Percentiles rank a stretch among this genome's conserved stretches.
Conservation (phyloP, 305 asterid species). For the Coffea humblotiana region DNA sequence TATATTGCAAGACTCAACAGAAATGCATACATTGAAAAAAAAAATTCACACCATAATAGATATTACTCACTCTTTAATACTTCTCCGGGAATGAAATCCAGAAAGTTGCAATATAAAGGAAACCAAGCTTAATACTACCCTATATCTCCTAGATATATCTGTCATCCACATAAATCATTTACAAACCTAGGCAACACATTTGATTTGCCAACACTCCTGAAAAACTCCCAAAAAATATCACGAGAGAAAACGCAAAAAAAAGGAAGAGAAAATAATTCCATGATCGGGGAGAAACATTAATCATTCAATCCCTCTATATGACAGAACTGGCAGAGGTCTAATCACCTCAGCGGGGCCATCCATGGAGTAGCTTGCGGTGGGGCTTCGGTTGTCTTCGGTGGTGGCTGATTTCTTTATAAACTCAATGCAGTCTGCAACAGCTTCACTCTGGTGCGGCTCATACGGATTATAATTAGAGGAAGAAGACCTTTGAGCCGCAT, state of each 20-base stretch:
- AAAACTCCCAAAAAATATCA: background rate
- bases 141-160: background rate
- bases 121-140: background rate
- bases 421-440: constrained; percentile 71
- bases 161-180: constrained; percentile 7
- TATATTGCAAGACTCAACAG: background rate
- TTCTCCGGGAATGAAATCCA: background rate
- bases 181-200: constrained; percentile 10
- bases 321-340: constrained; percentile 35
- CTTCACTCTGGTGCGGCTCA: constrained; percentile 57
- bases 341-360: constrained; percentile 20
- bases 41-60: too few species aligned
- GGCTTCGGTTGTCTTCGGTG: constrained; percentile 27
- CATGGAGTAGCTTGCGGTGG: constrained; percentile 18
- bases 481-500: constrained; percentile 18
- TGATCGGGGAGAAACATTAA: background rate
- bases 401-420: constrained; percentile 54
- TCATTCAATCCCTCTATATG: background rate
- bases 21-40: background rate
- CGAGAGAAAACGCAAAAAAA: background rate
- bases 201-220: background rate
- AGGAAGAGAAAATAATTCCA: background rate
- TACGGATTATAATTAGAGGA: constrained; percentile 5
- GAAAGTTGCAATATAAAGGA: background rate
- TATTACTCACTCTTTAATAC: too few species aligned